Evolutionary conservation across 1,284 basidiomycete genomes (phyloP), one percentile per base, ranked within the genome.

Genomic region (Filobasidium uniguttulatum): DNA sequence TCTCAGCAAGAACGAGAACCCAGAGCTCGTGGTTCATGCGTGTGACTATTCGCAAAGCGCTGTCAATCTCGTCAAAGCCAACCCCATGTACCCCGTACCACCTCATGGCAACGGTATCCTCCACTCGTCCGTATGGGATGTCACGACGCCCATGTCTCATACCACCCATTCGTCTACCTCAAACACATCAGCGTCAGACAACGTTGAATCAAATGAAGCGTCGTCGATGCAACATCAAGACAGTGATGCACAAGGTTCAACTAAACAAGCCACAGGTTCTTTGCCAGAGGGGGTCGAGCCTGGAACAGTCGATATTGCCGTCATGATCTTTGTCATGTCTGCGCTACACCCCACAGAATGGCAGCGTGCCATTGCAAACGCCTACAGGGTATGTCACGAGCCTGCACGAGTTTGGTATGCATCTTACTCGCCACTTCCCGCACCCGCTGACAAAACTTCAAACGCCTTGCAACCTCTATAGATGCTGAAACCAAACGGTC

Each of bases 271-370:
- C 5, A 38, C 47, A 43, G 3, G 49, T 37, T 14, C 56, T 10
- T 72, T 89, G 1, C 90, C 90, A 0, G 70, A 75, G 2, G 77
- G 75, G 25, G 62, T 91, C 17, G 67, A 73, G 43, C 77, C 79
- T 5, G 77, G 71, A 12, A 79, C 76, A 9, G 81, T 91, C 15
- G 90, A 99, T 62, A 80, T 97, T 29, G 74, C 88, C 34, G 79
- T 91, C n/a, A 77, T 96, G 56, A 85, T 99, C 43, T 99, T 96
- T 63, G 90, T 97, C 14, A 72, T 98, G 48, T 91, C 86, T 48
- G 94, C 94, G 0, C 71, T 99, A 15, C 90, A 96, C 64, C 94
- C 94, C 0, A 69, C 79, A 45, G 93, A 99, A 72, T 99, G 94
- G 94, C 65, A 71, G 0, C 77, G 77, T 52, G 91, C 91, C 0